Conservation (phyloP, 768 basidiomycete species). For the Grammothele lineata region DNA sequence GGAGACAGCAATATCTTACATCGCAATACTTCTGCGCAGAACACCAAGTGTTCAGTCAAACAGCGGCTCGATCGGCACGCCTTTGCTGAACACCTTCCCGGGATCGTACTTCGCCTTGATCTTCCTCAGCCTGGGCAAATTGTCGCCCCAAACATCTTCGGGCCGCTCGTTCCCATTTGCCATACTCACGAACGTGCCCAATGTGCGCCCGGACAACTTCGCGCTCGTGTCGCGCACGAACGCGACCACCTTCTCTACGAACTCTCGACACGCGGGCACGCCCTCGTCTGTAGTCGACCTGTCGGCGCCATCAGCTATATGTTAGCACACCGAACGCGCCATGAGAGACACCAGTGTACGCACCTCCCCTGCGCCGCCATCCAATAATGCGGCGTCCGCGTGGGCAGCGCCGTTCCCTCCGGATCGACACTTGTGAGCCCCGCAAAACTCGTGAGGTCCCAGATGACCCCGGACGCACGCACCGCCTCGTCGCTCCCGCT, state of each 20-base stretch:
- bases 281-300: slow-evolving; percentile 16
- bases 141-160: slow-evolving; percentile 26
- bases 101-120: slow-evolving; percentile 31
- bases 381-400: slow-evolving; percentile 18
- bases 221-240: slow-evolving; percentile 18
- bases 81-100: slow-evolving; percentile 26
- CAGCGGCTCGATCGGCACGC: slow-evolving; percentile 23
- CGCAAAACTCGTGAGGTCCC: slow-evolving; percentile 14
- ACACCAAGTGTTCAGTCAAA: too few species aligned
- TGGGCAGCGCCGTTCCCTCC: slow-evolving; percentile 10
- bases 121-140: slow-evolving; percentile 22
- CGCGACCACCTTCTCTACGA: neutral
- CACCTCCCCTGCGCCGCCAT: slow-evolving; percentile 20
- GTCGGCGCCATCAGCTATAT: too few species aligned
- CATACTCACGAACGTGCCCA: slow-evolving; percentile 20
- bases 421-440: slow-evolving; percentile 5
- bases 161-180: slow-evolving; percentile 22
- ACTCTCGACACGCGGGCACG: slow-evolving; percentile 3
- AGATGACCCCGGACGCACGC: slow-evolving; percentile 11
- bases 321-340: neutral
- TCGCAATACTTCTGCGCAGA: too few species aligned
- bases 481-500: slow-evolving; percentile 14
- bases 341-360: neutral
- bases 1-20: too few species aligned
- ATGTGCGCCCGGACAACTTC: slow-evolving; percentile 13